Evolutionary conservation across 441 rosid species (phyloP), one percentile per base, ranked within the genome.

Genomic region (Melastoma candidum): DNA sequence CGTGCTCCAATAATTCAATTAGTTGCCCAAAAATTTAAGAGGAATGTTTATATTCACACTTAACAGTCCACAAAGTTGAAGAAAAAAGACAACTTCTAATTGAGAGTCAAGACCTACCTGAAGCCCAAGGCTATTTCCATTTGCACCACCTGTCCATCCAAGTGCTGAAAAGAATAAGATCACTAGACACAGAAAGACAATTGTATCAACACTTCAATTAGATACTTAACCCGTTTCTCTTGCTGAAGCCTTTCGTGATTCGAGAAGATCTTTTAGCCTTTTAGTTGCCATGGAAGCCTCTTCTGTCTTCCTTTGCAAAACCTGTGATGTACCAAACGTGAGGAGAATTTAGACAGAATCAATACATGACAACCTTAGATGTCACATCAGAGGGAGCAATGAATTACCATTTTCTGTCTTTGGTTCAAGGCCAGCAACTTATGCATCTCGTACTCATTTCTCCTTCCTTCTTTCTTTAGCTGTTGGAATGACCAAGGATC

Each of bases 391-490:
- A 43, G 46, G 45, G 26, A 29, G 47, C 51, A 32, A 8, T 8
- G 58, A 29, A 14, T 68, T 78, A 93, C 99, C 97, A 86, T 79
- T 68, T 93, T 93, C 70, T 93, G 97, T 68, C 88, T 81, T 64
- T 89, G 97, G 75, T 93, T 93, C 73, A 93, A 70, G 64, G 99
- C 90, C 77, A 86, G 63, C 53, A 93, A 76, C 68, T 89, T 93
- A 71, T 93, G 99, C 97, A 89, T 83, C 85, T 93, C 99, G 48
- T 76, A 89, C 71, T 86, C 95, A 52, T 89, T 93, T 69, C 95
- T 83, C 67, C 97, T 77, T 61, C 96, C 99, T 73, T 89, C 99
- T 73, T 93, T 93, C 81, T 84, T 93, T 54, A 93, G 95, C 96
- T 93, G 84, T 44, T 32, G 46, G 22, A 49, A 7, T 51, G 61